Percentiles rank a stretch among this genome's conserved stretches.
These are phyloP conservation scores for Ceriops decandra DNA, from an alignment of 345 rosid genomes.

Conservation along the genomic window DNA sequence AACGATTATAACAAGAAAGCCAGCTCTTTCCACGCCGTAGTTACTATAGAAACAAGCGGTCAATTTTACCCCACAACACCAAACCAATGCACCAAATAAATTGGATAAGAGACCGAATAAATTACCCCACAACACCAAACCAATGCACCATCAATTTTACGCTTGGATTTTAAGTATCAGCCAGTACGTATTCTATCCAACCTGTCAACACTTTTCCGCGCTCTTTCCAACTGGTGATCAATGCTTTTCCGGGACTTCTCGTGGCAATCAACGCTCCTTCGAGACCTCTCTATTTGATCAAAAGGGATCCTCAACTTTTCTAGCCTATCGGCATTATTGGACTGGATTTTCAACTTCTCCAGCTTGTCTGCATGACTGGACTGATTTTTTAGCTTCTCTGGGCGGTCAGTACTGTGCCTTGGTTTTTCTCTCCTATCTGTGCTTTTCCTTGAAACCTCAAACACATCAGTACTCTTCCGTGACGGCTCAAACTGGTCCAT, in stretches of 20 bases:
- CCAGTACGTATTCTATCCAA: constrained; percentile 27
- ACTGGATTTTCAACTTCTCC: constrained; percentile 25
- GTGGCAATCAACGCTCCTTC: constrained; percentile 33
- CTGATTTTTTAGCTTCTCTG: constrained; percentile 57
- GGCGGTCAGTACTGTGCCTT: constrained; percentile 60
- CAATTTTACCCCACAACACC: constrained; percentile 18
- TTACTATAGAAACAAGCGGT: constrained; percentile 11
- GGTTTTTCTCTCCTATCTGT: constrained; percentile 66
- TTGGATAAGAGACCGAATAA: constrained; percentile 5
- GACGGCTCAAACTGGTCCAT: constrained; percentile 47
- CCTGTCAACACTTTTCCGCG: constrained; percentile 28
- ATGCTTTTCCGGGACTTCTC: constrained; percentile 33
- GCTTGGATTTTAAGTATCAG: constrained; percentile 7
- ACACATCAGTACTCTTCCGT: constrained; percentile 56
- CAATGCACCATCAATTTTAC: constrained; percentile 10
- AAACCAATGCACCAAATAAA: constrained; percentile 19
- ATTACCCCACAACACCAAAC: constrained; percentile 20
- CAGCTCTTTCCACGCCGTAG: constrained; percentile 20
- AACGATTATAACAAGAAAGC: constrained; percentile 16
- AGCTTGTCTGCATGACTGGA: constrained; percentile 25
- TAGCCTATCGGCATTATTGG: constrained; percentile 18
- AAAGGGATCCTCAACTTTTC: constrained; percentile 27
- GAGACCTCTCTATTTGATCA: constrained; percentile 32
- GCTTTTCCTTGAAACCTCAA: constrained; percentile 69
- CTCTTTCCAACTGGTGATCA: constrained; percentile 28